phyloP scores from a whole-genome alignment of 768 basidiomycete species.

The Russula sp. region DNA sequence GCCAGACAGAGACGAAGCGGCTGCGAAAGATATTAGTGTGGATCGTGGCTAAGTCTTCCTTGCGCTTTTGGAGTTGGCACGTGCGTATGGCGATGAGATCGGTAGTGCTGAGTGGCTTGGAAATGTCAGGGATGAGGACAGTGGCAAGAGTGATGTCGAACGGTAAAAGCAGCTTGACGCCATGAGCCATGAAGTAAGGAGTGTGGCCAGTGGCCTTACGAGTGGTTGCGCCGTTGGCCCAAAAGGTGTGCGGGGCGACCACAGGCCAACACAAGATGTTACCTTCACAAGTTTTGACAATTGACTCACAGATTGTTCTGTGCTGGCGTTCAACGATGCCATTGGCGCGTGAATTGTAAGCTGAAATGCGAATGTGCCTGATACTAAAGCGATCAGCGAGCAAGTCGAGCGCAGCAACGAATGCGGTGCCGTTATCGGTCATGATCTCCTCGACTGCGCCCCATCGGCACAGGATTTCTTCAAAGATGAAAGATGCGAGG shows the following conservation, averaged over 20 bases:
- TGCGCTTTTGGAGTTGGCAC: neutral
- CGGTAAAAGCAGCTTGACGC: neutral
- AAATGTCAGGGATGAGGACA: neutral
- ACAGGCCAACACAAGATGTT: too few relatives aligned
- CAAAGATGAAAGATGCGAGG: too few relatives aligned
- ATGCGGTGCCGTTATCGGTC: too few relatives aligned
- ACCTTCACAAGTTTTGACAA: too few relatives aligned
- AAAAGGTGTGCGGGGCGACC: neutral
- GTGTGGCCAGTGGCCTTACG: conserved; percentile 23
- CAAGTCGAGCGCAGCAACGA: too few relatives aligned
- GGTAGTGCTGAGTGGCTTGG: neutral
- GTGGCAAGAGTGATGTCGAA: conserved; percentile 19
- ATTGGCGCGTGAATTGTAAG: too few relatives aligned
- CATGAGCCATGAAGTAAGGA: neutral
- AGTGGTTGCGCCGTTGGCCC: conserved; percentile 26
- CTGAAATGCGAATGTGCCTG: too few relatives aligned
- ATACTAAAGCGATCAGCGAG: too few relatives aligned
- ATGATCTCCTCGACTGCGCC: too few relatives aligned
- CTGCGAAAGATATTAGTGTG: neutral
- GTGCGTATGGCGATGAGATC: conserved; percentile 19
- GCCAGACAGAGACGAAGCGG: neutral
- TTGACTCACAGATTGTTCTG: conserved; percentile 23
- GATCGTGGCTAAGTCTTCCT: neutral
- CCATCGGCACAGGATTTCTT: too few relatives aligned
- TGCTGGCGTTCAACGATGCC: neutral